Base-by-base conservation (phyloP, 2,329 filamentous ascomycete species). In the Blumeriella jaapii region DNA sequence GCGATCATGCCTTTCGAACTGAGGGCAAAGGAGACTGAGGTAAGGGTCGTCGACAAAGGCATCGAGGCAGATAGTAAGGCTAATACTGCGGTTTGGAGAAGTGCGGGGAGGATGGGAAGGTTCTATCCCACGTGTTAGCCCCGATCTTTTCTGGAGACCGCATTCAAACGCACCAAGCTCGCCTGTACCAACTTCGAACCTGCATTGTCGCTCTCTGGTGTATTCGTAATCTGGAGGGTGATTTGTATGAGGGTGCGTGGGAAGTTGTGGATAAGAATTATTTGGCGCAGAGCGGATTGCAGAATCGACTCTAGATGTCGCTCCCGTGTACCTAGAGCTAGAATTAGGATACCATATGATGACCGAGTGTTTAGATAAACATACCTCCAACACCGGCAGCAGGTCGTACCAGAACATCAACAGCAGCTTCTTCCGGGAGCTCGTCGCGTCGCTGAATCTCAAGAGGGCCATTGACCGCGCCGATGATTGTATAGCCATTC, bases 391-490 rank as follows among this genome's bases (percentile, higher is more conserved):
- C 78, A 11, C 87, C 87, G 45, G 80, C 77, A 22, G 82, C 79
- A 31, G 89, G 89, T 57, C 91, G 76, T 46, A 98, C 74, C 55
- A 89, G 77, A 39, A 98, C 83, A 60, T 96, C 91, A 46, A 98
- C 68, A 31, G 80, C 74, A 17, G 89, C 85, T 63, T 95, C 86
- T 59, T 93, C 87, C 6, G 91, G 82, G 47, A 91, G 74, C 58
- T 96, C 85, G 55, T 98, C 89, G 51, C 84, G 76, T 52, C 87
- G 74, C 49, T 78, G 76, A 11, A 89, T 84, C 63, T 98, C 91
- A 48, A 96, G 74, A 11, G 91, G 91, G 0, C 89, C 91, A 60
- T 94, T 96, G 47, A 93, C 85, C 10, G 84, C 79, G 37, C 81
- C 82, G 35, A 93, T 73, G 45, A 96, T 71, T 28, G 78, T 79